Evolutionary conservation across 2,329 filamentous ascomycete genomes (phyloP).

Genomic region (Lachnellula hyalina): DNA sequence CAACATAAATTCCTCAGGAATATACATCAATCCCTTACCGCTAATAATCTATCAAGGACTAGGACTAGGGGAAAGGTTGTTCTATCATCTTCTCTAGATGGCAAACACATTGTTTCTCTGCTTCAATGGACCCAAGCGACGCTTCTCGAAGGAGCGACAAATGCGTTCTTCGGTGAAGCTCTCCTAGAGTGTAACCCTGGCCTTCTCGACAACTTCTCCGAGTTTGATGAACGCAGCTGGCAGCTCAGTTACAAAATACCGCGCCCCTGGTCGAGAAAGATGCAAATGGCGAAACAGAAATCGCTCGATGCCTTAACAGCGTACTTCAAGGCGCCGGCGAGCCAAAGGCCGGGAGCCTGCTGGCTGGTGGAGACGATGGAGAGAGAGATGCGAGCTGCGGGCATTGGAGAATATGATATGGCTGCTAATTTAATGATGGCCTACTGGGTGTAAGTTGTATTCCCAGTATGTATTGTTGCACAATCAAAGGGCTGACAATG

Average conservation of each 20-base stretch:
- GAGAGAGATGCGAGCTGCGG: not conserved
- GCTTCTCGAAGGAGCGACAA: not conserved
- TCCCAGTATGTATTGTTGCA: not conserved
- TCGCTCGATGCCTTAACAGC: not conserved
- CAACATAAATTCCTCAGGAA: not conserved
- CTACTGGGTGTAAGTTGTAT: not conserved
- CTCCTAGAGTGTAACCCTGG: not conserved
- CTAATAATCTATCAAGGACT: not conserved
- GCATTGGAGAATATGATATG: not conserved
- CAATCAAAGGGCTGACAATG: not conserved
- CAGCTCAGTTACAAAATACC: not conserved
- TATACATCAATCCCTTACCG: not conserved
- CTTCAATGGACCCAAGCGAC: not conserved
- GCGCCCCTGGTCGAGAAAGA: not conserved
- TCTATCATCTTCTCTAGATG: not conserved
- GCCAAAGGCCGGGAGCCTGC: not conserved
- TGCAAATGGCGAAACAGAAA: not conserved
- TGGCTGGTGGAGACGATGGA: not conserved
- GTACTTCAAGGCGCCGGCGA: not conserved
- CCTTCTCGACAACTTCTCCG: not conserved
- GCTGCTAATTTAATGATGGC: not conserved
- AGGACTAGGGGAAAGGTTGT: not conserved
- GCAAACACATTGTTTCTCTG: not conserved
- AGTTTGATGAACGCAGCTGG: not conserved
- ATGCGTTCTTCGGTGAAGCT: not conserved